These are phyloP conservation scores for Phaffia tasmanica DNA, from an alignment of 768 basidiomycete species.

Conservation along the genomic window DNA sequence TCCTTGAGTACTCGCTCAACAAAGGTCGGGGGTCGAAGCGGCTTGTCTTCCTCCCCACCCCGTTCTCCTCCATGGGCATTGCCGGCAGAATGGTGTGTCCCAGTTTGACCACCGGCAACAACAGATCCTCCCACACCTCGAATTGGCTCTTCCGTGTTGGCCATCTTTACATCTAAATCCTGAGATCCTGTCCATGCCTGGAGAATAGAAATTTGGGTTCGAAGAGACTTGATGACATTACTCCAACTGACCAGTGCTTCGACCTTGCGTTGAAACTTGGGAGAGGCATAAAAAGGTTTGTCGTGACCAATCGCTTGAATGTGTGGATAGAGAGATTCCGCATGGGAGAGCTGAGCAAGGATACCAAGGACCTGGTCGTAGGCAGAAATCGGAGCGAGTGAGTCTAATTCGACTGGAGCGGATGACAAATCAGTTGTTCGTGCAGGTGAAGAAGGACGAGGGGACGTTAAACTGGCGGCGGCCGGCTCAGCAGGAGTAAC, in stretches of 20 bases:
- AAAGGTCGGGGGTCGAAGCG: conserved; percentile 49
- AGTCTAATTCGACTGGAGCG: conserved; percentile 26
- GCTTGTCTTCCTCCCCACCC: conserved; percentile 19
- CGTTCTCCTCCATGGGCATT: background rate
- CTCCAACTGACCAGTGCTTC: conserved; percentile 88
- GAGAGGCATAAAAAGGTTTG: conserved; percentile 57
- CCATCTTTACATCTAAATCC: conserved; percentile 50
- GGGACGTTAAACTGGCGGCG: background rate
- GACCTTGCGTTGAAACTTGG: conserved; percentile 63
- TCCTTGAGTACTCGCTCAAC: conserved; percentile 90
- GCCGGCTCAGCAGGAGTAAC: background rate
- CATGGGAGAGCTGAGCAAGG: conserved; percentile 64
- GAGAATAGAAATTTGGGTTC: conserved; percentile 64
- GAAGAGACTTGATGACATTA: conserved; percentile 73
- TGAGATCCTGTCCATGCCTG: conserved; percentile 91
- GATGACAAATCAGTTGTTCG: background rate
- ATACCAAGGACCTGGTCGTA: conserved; percentile 40
- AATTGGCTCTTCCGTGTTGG: conserved; percentile 25
- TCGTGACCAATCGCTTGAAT: conserved; percentile 68
- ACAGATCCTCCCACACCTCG: background rate
- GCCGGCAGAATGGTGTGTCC: background rate
- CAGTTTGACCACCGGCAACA: background rate
- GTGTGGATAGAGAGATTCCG: conserved; percentile 76
- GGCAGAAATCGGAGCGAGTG: conserved; percentile 21
- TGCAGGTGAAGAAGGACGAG: conserved; percentile 30